Base-by-base conservation (phyloP, 495 filamentous ascomycete genomes). In the Staphylotrichum longicolle region DNA sequence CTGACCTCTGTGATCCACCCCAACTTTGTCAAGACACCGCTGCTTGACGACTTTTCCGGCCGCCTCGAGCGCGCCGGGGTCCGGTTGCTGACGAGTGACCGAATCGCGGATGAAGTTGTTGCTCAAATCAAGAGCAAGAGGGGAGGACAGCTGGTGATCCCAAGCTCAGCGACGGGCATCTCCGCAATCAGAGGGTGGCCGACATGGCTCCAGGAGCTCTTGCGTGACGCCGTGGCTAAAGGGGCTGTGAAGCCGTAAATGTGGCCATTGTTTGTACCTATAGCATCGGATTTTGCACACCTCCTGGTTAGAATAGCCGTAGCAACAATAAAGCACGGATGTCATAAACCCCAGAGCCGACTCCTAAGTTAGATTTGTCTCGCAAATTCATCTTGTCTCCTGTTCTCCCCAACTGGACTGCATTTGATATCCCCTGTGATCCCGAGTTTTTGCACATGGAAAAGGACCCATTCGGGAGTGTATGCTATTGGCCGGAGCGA, bases 1-100 rank as follows among this genome's bases (percentile, higher is more conserved):
- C 75, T 87, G 8, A 86, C 86, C 1, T 78, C 87, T 2, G 69
- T 87, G 2, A 77, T 88, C 42, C 84, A 82, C 53, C 86, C 82
- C 67, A 80, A 83, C 1, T 86, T 83, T 67, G 83, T 82, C 44
- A 76, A 74, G 48, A 89, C 85, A 3, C 68, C 75, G 12, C 69
- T 89, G 5, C 34, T 86, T 84, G 64, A 68, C 74, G 35, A 78
- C 80, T 30, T 83, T 77, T 34, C 72, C 78, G 5, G 74, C 77
- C 62, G 75, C 79, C 70, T 62, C 34, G 14, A 60, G 51, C 30
- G 85, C 80, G 64, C 51, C 82, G 33, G 66, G 75, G 53, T 83
- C 80, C n/a, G 63, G 77, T 14, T 66, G 47, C 68, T 87, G 57
- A 70, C 80, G 34, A 78, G 80, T 4, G 83, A 85, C 67, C 85